These are phyloP conservation scores for Aspergillus sergii DNA, from an alignment of 2,329 filamentous ascomycete genomes.

Conservation along the genomic window DNA sequence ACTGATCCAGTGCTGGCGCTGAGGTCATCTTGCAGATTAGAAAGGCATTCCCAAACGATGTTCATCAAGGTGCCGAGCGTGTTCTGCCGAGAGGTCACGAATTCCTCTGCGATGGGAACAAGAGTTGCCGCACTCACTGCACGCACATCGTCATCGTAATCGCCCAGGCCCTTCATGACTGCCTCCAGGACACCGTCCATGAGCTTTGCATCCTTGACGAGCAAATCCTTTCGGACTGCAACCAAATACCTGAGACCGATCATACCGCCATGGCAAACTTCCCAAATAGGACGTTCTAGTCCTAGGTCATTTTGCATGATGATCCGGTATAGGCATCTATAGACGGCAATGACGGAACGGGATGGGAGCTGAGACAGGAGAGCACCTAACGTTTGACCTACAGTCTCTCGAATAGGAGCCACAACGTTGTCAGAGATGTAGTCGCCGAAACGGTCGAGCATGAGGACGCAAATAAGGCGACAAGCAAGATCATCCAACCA, in stretches of 20 bases:
- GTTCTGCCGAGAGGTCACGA: slow-evolving; percentile 79
- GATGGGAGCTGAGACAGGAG: slow-evolving; percentile 81
- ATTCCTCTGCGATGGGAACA: slow-evolving; percentile 93
- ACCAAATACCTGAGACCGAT: slow-evolving; percentile 94
- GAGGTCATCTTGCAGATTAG: slow-evolving; percentile 93
- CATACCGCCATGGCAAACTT: slow-evolving; percentile 97
- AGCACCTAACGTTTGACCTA: slow-evolving; percentile 90
- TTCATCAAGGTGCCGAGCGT: slow-evolving; percentile 81
- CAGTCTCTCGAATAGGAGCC: slow-evolving; percentile 91
- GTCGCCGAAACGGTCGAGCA: slow-evolving; percentile 96
- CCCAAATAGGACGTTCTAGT: slow-evolving; percentile 77
- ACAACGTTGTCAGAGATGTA: slow-evolving; percentile 98
- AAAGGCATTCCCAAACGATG: slow-evolving; percentile 96
- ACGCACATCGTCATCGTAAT: slow-evolving; percentile 92
- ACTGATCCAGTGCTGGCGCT: slow-evolving; percentile 97
- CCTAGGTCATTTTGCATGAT: slow-evolving; percentile 87
- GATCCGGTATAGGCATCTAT: slow-evolving; percentile 80
- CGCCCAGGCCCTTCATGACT: slow-evolving; percentile 91
- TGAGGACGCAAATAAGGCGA: slow-evolving; percentile 90
- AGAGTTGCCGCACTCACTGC: slow-evolving; percentile 97
- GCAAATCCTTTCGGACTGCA: slow-evolving; percentile 87
- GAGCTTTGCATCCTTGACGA: slow-evolving; percentile 79
- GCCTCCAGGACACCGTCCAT: slow-evolving; percentile 91
- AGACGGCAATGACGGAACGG: slow-evolving; percentile 79
- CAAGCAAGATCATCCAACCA: slow-evolving; percentile 97